Conservation (phyloP, 2,329 filamentous ascomycete genomes). For the Calonectria naviculata region DNA sequence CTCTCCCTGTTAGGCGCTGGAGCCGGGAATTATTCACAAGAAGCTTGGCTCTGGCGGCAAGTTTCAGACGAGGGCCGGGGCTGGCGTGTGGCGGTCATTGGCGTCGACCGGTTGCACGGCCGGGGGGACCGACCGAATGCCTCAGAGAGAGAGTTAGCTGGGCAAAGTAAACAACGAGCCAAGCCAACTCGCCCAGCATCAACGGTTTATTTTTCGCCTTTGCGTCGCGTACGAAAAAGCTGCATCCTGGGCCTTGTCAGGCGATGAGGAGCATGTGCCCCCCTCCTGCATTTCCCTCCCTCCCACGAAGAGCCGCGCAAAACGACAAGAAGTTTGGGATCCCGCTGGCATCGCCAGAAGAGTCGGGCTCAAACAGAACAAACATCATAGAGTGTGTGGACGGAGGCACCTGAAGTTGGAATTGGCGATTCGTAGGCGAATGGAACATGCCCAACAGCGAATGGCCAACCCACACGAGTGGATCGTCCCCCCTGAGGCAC, state of each 20-base stretch:
- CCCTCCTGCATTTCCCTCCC: too few species aligned
- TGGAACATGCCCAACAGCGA: constrained; percentile 1
- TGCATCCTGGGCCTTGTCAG: neutral
- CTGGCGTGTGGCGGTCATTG: constrained; percentile 10
- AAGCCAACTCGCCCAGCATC: neutral
- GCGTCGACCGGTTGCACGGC: neutral
- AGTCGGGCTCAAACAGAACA: neutral
- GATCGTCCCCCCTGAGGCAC: constrained; percentile 13
- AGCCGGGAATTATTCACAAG: constrained; percentile 10
- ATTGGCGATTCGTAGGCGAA: constrained; percentile 7
- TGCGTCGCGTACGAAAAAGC: neutral
- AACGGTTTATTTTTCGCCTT: neutral
- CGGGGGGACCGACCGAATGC: neutral
- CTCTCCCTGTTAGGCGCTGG: constrained; percentile 1
- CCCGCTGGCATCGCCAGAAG: neutral
- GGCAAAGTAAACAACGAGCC: neutral
- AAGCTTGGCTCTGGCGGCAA: constrained; percentile 21
- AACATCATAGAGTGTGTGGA: neutral
- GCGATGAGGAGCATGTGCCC: too few species aligned
- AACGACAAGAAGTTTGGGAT: too few species aligned
- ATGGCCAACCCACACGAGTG: neutral
- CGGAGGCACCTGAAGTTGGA: neutral
- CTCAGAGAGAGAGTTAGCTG: neutral
- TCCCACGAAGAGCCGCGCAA: too few species aligned
- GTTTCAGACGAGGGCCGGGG: constrained; percentile 41